A percentile compares a stretch with the other conserved stretches of the same genome.
These are phyloP conservation scores for Curvularia lunata DNA, from an alignment of 2,329 filamentous ascomycete species.

Conservation along the genomic window DNA sequence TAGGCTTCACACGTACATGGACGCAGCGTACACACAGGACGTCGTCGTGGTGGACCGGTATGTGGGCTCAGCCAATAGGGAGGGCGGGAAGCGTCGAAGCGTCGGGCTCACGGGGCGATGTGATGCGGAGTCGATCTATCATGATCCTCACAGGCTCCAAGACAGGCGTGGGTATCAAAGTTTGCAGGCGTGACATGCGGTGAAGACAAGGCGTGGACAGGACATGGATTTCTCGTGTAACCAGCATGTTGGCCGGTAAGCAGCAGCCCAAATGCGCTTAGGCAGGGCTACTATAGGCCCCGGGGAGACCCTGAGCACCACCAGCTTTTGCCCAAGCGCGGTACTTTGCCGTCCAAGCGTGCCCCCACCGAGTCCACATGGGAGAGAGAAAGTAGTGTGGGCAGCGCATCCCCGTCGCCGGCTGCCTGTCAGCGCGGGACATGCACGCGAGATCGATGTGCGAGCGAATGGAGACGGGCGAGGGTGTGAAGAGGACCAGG, in stretches of 20 bases:
- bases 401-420: neutral
- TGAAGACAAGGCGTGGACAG: neutral
- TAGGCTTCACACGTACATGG: too few species aligned
- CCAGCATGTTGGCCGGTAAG: slow-evolving; percentile 9
- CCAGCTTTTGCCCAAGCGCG: neutral
- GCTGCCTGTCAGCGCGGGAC: slow-evolving; percentile 2
- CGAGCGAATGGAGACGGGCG: neutral
- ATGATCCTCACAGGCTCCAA: neutral
- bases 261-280: slow-evolving; percentile 13
- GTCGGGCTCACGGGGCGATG: neutral
- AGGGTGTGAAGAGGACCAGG: neutral
- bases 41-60: neutral
- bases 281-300: slow-evolving; percentile 13
- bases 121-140: neutral
- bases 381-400: too few species aligned
- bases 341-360: slow-evolving; percentile 9
- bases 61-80: neutral
- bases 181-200: neutral
- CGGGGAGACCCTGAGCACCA: slow-evolving; percentile 18
- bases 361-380: slow-evolving; percentile 13
- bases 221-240: slow-evolving; percentile 5
- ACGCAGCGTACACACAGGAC: too few species aligned
- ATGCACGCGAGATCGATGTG: neutral
- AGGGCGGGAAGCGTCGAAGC: neutral
- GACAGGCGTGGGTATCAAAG: neutral